These are phyloP conservation scores for Ophiostoma tasmaniense DNA, from an alignment of 2,329 filamentous ascomycete genomes.

Conservation along the genomic window DNA sequence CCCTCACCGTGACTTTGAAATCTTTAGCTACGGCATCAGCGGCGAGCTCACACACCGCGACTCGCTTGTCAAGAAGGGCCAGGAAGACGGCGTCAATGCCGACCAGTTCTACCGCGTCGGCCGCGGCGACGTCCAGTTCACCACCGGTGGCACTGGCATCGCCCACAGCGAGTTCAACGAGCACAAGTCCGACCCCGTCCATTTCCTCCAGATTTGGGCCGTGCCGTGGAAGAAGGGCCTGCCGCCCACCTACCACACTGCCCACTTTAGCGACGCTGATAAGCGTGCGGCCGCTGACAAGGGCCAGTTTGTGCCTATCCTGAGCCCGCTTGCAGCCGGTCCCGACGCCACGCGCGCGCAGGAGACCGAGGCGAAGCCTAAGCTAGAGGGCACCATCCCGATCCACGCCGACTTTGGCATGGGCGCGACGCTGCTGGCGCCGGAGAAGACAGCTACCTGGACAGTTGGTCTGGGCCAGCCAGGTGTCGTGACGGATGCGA, in stretches of 20 bases:
- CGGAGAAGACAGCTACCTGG: constrained; percentile 53
- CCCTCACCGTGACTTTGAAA: constrained; percentile 78
- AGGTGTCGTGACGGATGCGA: constrained; percentile 41
- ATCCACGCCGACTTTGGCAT: constrained; percentile 80
- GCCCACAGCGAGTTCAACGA: constrained; percentile 79
- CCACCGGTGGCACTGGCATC: constrained; percentile 73
- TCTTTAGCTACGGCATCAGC: constrained; percentile 79
- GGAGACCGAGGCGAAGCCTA: constrained; percentile 56
- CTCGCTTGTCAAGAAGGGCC: constrained; percentile 66
- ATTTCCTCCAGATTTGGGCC: constrained; percentile 87
- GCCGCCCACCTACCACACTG: constrained; percentile 67
- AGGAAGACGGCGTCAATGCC: constrained; percentile 44
- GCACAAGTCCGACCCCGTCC: constrained; percentile 59
- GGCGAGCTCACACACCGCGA: constrained; percentile 85
- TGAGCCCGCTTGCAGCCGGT: constrained; percentile 65
- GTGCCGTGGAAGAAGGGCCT: constrained; percentile 67
- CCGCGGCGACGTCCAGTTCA: constrained; percentile 81
- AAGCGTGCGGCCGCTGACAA: constrained; percentile 42
- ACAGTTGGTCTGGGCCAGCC: constrained; percentile 55
- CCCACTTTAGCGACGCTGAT: constrained; percentile 60
- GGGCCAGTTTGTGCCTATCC: constrained; percentile 61
- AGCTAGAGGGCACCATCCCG: constrained; percentile 60
- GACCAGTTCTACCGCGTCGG: constrained; percentile 63
- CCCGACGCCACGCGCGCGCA: constrained; percentile 50
- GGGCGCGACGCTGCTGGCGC: constrained; percentile 65